Evolutionary conservation across 2,329 filamentous ascomycete species (phyloP), one percentile per base, ranked within the genome.

Genomic region (Escovopsis weberi): DNA sequence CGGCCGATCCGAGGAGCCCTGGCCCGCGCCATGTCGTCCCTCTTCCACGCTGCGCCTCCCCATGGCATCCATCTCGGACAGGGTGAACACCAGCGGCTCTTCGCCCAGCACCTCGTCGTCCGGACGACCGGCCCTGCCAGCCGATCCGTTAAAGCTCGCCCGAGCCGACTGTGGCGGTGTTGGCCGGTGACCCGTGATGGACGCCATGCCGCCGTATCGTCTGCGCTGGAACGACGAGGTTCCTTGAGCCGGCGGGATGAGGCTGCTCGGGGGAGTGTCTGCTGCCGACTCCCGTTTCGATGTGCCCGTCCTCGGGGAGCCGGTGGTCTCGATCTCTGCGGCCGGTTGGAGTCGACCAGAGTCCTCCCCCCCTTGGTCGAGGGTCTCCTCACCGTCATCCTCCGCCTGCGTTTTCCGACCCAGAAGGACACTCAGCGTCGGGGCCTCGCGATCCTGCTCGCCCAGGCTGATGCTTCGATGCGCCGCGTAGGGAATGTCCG

Each of bases 1-100:
- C 38, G 56, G 58, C 43, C 62, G 58, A 28, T 67, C 58, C 23
- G 59, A 54, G 23, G 59, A 54, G 15, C 61, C 68, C 41, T 63
- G 59, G 44, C 62, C 61, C 19, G 57, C 56, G 26, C 60, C 58
- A 4, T 63, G 59, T 37, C 64, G 58, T 1, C 59, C 61, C 47
- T 79, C 75, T 49, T 80, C 76, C 7, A 79, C 56, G 50, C 74
- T 80, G 47, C 72, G 67, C 47, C 75, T 65, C 37, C 70, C 69
- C 43, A 70, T 68, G 15, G 72, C 66, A 50, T 78, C 77, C 55
- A 84, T 73, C 57, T 85, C 81, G 33, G 78, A 82, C 68, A 85
- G 76, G 48, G 81, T 78, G 58, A 85, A 85, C 9, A 85, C 67
- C 9, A 85, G 59, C 0, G 78, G 78, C 53, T 85, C 81, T 43